These are phyloP conservation scores for Fusarium sp. DNA, from an alignment of 2,329 filamentous ascomycete species.

Conservation along the genomic window DNA sequence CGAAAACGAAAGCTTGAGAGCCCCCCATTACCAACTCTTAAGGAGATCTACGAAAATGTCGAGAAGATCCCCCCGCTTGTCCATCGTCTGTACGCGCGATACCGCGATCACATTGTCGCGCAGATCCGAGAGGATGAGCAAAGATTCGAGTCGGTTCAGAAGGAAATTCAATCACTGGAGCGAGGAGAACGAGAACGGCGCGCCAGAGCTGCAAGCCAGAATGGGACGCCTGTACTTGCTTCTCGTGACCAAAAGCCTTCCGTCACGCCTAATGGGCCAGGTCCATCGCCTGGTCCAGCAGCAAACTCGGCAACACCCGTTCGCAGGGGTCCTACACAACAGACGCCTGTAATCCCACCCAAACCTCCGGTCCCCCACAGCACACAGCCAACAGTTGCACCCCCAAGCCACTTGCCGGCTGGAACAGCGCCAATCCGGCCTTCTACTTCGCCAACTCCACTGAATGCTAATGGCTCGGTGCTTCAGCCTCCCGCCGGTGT, in stretches of 20 bases:
- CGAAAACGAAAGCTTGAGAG: slow-evolving; percentile 82
- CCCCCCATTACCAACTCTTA: slow-evolving; percentile 72
- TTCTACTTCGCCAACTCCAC: slow-evolving; percentile 50
- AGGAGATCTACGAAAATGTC: slow-evolving; percentile 74
- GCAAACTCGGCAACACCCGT: slow-evolving; percentile 38
- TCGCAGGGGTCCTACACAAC: slow-evolving; percentile 49
- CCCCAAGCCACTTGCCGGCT: slow-evolving; percentile 49
- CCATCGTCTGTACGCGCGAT: slow-evolving; percentile 79
- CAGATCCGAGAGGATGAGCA: slow-evolving; percentile 82
- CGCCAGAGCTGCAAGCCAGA: slow-evolving; percentile 55
- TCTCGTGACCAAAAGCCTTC: slow-evolving; percentile 52
- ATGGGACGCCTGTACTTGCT: slow-evolving; percentile 50
- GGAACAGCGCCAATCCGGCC: slow-evolving; percentile 50
- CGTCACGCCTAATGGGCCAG: slow-evolving; percentile 43
- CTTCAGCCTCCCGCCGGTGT: slow-evolving; percentile 56
- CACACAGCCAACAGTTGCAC: slow-evolving; percentile 46
- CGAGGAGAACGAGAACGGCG: slow-evolving; percentile 57
- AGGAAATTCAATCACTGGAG: slow-evolving; percentile 78
- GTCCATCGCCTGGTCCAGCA: slow-evolving; percentile 42
- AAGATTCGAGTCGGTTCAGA: slow-evolving; percentile 71
- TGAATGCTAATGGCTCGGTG: slow-evolving; percentile 50
- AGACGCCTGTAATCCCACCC: slow-evolving; percentile 55
- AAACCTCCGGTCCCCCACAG: slow-evolving; percentile 48
- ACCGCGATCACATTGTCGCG: slow-evolving; percentile 76
- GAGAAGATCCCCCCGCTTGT: slow-evolving; percentile 79